phyloP scores from a whole-genome alignment of 495 filamentous ascomycete species.

The Neurospora sp. region DNA sequence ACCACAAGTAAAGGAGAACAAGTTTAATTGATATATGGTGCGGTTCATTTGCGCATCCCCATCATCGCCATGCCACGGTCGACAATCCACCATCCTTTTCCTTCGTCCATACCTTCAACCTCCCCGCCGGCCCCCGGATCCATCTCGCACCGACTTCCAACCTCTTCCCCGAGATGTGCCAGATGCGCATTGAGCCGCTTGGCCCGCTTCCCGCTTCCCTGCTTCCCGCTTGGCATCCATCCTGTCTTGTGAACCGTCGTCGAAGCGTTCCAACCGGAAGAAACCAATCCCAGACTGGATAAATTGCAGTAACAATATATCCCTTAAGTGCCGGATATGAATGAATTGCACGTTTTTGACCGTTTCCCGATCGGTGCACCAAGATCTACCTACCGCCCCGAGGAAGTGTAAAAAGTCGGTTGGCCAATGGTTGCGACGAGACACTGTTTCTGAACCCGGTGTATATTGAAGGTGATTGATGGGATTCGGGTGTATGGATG shows the following conservation, averaged over 20 bases:
- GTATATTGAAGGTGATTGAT: neutral
- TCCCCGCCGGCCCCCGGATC: neutral
- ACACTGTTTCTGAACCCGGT: neutral
- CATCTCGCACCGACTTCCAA: neutral
- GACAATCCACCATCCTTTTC: too few species aligned
- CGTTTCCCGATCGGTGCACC: neutral
- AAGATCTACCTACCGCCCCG: neutral
- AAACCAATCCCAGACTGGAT: neutral
- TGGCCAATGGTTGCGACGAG: neutral
- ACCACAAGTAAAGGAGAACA: too few species aligned
- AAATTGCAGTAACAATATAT: neutral
- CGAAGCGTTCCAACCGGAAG: neutral
- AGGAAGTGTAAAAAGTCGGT: constrained; percentile 10
- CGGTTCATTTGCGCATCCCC: too few species aligned
- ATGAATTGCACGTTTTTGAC: neutral
- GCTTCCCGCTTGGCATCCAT: neutral
- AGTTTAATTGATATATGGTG: too few species aligned
- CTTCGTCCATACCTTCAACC: too few species aligned
- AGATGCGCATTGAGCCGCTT: neutral
- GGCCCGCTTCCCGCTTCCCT: neutral
- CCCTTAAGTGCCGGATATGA: neutral
- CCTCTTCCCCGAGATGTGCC: neutral
- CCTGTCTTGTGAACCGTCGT: neutral
- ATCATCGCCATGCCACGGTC: too few species aligned
- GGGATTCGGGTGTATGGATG: neutral